Percentiles rank a stretch among this genome's conserved stretches.
Conservation (phyloP, 164 flowering plant species). For the Kingdonia uniflora region DNA sequence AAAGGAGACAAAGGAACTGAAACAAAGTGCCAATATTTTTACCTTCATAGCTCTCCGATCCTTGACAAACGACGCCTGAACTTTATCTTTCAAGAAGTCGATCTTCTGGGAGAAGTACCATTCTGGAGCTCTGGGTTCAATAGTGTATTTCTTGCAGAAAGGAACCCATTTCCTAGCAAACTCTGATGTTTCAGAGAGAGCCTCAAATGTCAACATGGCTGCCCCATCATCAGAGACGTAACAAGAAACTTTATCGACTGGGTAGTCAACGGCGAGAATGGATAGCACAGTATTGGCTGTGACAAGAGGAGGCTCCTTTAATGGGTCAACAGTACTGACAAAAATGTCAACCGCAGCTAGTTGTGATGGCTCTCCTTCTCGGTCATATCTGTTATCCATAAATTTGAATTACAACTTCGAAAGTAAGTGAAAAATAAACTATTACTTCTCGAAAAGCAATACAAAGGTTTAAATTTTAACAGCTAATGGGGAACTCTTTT, state of each 20-base stretch:
- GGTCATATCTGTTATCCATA: slow-evolving; percentile 32
- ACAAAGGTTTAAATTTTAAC: too few species aligned
- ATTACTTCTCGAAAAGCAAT: too few species aligned
- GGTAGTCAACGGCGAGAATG: slow-evolving; percentile 52
- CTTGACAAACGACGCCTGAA: slow-evolving; percentile 44
- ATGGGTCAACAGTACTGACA: slow-evolving; percentile 59
- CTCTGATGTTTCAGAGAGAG: slow-evolving; percentile 49
- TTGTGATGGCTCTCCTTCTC: slow-evolving; percentile 46
- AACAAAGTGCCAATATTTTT: neutral
- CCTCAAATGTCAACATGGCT: slow-evolving; percentile 50
- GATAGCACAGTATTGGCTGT: slow-evolving; percentile 55
- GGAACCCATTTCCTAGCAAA: slow-evolving; percentile 64
- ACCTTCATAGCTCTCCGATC: slow-evolving; percentile 61
- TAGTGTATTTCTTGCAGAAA: slow-evolving; percentile 42
- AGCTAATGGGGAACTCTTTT: too few species aligned
- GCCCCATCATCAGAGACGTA: slow-evolving; percentile 66
- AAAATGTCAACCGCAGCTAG: slow-evolving; percentile 38
- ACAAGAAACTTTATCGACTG: slow-evolving; percentile 55
- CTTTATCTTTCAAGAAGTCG: slow-evolving; percentile 51
- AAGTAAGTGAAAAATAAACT: too few species aligned
- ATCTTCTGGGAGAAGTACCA: slow-evolving; percentile 47
- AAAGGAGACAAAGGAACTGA: neutral
- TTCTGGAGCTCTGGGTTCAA: slow-evolving; percentile 54
- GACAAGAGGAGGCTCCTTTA: slow-evolving; percentile 56
- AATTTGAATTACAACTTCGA: too few species aligned